Conservation (phyloP, 768 basidiomycete genomes). For the Tylopilus vinaceipallidus region DNA sequence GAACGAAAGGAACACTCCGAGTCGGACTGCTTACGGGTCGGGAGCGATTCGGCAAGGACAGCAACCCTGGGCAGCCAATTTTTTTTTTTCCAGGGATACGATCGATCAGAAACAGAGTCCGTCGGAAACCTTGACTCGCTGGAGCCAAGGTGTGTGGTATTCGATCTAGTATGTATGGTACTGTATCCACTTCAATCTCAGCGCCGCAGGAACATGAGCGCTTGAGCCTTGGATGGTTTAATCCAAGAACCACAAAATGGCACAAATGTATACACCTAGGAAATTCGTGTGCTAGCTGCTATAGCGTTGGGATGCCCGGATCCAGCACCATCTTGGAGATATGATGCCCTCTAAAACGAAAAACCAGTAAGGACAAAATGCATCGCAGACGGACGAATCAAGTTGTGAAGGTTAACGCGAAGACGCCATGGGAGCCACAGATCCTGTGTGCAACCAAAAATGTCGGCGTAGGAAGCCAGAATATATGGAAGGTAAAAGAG, state of each 20-base stretch:
- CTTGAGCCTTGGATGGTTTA: too few species aligned
- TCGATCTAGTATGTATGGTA: not conserved
- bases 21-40: too few species aligned
- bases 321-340: slow-evolving; percentile 22
- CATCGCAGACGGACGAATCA: slow-evolving; percentile 6
- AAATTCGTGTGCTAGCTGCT: slow-evolving; percentile 3
- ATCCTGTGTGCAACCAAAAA: slow-evolving; percentile 1
- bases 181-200: too few species aligned
- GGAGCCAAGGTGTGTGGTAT: not conserved
- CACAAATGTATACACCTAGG: slow-evolving; percentile 1
- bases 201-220: too few species aligned
- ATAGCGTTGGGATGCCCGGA: slow-evolving; percentile 4
- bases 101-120: too few species aligned
- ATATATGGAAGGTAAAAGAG: slow-evolving; percentile 11
- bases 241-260: not conserved
- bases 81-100: too few species aligned
- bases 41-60: too few species aligned
- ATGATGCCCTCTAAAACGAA: slow-evolving; percentile 6
- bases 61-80: too few species aligned
- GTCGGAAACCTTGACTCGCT: too few species aligned
- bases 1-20: not conserved
- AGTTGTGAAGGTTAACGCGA: not conserved
- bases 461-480: not conserved
- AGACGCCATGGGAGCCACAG: not conserved
- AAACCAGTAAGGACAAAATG: slow-evolving; percentile 2